These are phyloP conservation scores for Neofusicoccum parvum DNA, from an alignment of 2,329 filamentous ascomycete species.

Conservation along the genomic window DNA sequence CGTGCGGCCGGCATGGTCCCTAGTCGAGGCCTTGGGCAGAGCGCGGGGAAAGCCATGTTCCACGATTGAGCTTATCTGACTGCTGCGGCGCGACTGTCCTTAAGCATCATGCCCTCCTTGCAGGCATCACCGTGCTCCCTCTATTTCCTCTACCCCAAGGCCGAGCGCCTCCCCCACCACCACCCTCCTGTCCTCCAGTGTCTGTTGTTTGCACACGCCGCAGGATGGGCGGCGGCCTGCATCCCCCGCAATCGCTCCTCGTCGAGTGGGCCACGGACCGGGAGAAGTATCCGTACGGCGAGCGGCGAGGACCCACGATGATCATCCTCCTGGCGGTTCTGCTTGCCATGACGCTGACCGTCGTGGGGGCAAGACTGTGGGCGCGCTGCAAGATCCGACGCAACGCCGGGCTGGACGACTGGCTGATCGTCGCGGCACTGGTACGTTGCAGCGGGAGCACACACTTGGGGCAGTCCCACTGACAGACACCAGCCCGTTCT, in stretches of 20 bases:
- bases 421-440: background rate
- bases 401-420: constrained; percentile 14
- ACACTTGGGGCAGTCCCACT: background rate
- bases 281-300: background rate
- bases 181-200: background rate
- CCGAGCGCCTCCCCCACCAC: background rate
- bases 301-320: background rate
- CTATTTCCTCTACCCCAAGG: background rate
- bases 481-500: background rate
- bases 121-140: background rate
- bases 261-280: constrained; percentile 1
- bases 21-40: background rate
- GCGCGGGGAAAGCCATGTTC: background rate
- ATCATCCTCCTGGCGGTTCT: background rate
- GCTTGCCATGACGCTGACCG: background rate
- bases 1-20: background rate
- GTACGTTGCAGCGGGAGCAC: background rate
- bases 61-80: background rate
- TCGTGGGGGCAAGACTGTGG: background rate
- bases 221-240: constrained; percentile 2
- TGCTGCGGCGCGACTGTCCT: background rate
- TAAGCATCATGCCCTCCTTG: background rate
- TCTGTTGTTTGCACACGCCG: background rate
- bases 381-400: constrained; percentile 7
- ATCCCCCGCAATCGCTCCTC: background rate